A percentile compares a stretch with the other conserved stretches of the same genome.
Evolutionary conservation across 225 moss, liverwort and hornwort genomes (phyloP).

Genomic region (Lunularia cruciata): DNA sequence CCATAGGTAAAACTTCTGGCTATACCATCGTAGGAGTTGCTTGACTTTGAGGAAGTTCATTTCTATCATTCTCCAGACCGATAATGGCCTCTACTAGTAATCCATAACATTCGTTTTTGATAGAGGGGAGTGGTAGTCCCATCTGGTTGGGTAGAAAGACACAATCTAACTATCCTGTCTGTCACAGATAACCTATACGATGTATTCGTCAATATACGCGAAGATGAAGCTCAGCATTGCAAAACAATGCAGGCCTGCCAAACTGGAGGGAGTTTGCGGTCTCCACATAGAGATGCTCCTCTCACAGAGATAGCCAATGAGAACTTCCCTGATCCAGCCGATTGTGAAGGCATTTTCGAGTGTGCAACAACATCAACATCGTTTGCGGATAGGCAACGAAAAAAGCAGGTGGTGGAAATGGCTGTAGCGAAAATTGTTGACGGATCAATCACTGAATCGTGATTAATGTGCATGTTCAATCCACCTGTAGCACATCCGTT

Average conservation of each 20-base stretch:
- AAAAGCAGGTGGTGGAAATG: conserved; percentile 45
- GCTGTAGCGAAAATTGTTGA: conserved; percentile 8
- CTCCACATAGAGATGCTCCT: conserved; percentile 63
- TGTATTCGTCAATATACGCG: conserved; percentile 83
- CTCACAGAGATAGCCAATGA: conserved; percentile 35
- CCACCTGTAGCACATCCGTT: no score
- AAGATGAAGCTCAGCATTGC: conserved; percentile 93
- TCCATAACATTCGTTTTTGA: no score
- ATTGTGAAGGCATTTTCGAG: conserved; percentile 81
- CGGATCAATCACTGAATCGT: neutral
- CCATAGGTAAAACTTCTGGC: conserved; percentile 46
- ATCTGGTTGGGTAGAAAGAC: no score
- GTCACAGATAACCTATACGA: conserved; percentile 90
- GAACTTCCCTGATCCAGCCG: conserved; percentile 51
- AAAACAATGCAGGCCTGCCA: conserved; percentile 91
- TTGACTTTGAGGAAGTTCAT: no score
- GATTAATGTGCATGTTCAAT: neutral
- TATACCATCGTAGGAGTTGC: neutral
- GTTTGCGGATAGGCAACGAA: conserved; percentile 60
- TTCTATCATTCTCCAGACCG: no score
- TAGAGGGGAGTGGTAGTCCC: no score
- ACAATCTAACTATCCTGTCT: no score
- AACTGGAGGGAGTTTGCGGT: conserved; percentile 59
- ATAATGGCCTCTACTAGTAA: no score
- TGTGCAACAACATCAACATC: conserved; percentile 76